These are phyloP conservation scores for Lepidium africanum DNA, from an alignment of 345 rosid genomes.

Conservation along the genomic window DNA sequence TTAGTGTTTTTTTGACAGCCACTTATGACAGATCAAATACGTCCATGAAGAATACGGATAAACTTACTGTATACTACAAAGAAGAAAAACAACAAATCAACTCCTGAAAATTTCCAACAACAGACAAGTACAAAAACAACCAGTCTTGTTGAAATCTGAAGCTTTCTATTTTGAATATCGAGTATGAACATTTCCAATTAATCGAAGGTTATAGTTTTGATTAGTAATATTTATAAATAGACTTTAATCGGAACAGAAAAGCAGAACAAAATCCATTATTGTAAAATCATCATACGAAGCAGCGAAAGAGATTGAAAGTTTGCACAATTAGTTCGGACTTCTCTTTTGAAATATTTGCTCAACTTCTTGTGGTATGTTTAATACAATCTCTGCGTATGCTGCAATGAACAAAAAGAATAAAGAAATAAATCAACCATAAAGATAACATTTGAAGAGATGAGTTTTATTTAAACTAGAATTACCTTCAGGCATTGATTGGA, in stretches of 20 bases:
- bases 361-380: slow-evolving; percentile 58
- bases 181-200: background rate
- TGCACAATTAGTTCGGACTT: slow-evolving; percentile 22
- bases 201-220: background rate
- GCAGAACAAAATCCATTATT: background rate
- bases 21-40: slow-evolving; percentile 11
- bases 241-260: background rate
- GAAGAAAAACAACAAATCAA: background rate
- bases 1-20: background rate
- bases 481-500: slow-evolving; percentile 93
- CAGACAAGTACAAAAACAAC: background rate
- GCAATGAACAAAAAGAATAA: slow-evolving; percentile 16
- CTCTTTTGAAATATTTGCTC: slow-evolving; percentile 45
- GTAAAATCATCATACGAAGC: background rate
- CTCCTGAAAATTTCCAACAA: background rate
- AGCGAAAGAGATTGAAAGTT: background rate
- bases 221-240: background rate
- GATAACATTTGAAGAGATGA: background rate
- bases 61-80: background rate
- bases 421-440: background rate
- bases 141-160: too few species aligned
- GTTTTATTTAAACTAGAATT: background rate
- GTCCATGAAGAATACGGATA: background rate
- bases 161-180: background rate
- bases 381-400: slow-evolving; percentile 91